Evolutionary conservation across 345 rosid species (phyloP).

Genomic region (Geranium rotundifolium): DNA sequence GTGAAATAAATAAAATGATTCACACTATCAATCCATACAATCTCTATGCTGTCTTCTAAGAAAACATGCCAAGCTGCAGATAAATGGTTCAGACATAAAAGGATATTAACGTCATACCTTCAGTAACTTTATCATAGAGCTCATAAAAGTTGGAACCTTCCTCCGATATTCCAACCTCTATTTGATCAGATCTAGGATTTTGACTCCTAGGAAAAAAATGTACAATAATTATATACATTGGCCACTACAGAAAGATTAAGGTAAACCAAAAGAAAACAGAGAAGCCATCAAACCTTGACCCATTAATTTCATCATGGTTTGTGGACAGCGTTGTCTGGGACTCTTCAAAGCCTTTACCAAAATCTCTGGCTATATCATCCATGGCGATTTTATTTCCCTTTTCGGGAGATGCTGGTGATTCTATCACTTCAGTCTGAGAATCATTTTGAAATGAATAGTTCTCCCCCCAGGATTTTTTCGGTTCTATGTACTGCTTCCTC

Average conservation of each 20-base stretch:
- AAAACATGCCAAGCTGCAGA: not conserved
- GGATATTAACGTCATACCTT: slow-evolving; percentile 34
- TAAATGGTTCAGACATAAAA: not conserved
- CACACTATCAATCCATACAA: slow-evolving; percentile 3
- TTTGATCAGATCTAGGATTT: slow-evolving; percentile 24
- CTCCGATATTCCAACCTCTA: slow-evolving; percentile 21
- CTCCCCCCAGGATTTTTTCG: slow-evolving; percentile 16
- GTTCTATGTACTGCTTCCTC: slow-evolving; percentile 23
- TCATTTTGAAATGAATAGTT: slow-evolving; percentile 16
- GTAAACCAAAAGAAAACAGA: slow-evolving; percentile 3
- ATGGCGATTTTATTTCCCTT: slow-evolving; percentile 11
- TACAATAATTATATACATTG: not conserved
- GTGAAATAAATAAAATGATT: slow-evolving; percentile 7
- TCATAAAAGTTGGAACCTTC: slow-evolving; percentile 11
- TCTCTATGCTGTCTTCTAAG: not conserved
- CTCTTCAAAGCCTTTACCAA: slow-evolving; percentile 24
- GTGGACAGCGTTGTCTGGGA: slow-evolving; percentile 13
- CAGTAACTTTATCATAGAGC: slow-evolving; percentile 27
- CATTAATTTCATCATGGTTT: slow-evolving; percentile 12
- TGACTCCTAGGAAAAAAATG: slow-evolving; percentile 9
- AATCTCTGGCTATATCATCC: slow-evolving; percentile 22
- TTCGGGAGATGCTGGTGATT: slow-evolving; percentile 15
- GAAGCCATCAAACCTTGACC: slow-evolving; percentile 26
- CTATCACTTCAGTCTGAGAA: slow-evolving; percentile 6
- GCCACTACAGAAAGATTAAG: not conserved